A percentile compares a stretch with the other conserved stretches of the same genome.
Evolutionary conservation across 352 stramenopile species (phyloP).

Genomic region (Globisporangium irregulare): DNA sequence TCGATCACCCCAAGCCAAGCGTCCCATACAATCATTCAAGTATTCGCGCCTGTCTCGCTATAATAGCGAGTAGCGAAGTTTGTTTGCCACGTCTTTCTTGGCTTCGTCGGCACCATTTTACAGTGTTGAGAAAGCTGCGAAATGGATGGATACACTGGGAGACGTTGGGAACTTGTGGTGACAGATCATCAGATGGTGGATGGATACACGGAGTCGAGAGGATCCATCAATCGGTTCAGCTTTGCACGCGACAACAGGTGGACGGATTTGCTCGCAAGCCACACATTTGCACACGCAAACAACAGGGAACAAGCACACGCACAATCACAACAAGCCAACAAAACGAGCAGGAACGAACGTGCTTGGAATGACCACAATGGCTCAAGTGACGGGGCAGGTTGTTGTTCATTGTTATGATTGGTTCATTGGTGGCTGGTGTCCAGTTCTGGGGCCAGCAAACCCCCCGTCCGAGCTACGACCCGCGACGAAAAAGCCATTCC

Average conservation of each 20-base stretch:
- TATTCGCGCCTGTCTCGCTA: background rate
- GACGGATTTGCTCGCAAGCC: background rate
- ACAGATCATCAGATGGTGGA: background rate
- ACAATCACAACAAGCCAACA: background rate
- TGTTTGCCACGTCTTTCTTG: background rate
- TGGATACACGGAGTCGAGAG: background rate
- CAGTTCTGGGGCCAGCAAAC: background rate
- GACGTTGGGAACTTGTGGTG: background rate
- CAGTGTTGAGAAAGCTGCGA: background rate
- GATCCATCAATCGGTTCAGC: constrained; percentile 10
- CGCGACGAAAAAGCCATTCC: background rate
- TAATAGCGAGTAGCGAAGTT: background rate
- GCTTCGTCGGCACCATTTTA: background rate
- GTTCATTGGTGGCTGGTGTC: background rate
- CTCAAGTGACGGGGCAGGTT: background rate
- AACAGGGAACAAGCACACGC: background rate
- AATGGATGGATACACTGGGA: background rate
- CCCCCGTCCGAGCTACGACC: background rate
- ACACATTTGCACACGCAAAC: background rate
- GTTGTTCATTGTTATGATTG: background rate
- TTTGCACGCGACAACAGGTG: constrained; percentile 1
- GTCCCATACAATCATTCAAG: too few species aligned
- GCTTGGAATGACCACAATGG: background rate
- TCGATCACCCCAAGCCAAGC: background rate
- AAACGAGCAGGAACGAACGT: background rate